These are phyloP conservation scores for Stellera chamaejasme DNA, from an alignment of 345 rosid genomes.

Conservation along the genomic window DNA sequence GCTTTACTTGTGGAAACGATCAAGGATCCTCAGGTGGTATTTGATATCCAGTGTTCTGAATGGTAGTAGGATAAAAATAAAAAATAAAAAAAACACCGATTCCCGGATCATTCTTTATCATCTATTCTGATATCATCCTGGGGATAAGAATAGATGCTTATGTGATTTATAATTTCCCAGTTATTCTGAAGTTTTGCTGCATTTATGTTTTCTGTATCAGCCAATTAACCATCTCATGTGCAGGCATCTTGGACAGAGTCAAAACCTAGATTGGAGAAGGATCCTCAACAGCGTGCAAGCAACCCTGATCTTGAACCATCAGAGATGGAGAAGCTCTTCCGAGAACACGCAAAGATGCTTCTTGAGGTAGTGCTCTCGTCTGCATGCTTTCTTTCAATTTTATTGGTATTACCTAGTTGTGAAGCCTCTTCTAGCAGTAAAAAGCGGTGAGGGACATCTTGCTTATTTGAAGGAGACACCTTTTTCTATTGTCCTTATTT, in stretches of 20 bases:
- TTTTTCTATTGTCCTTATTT: not conserved
- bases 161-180: not conserved
- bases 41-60: not conserved
- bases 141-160: not conserved
- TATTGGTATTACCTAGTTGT: not conserved
- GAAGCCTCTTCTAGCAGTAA: too few species aligned
- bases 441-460: not conserved
- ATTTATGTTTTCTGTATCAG: constrained; percentile 9
- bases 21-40: constrained; percentile 80
- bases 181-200: not conserved
- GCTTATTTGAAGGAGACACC: not conserved
- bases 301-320: constrained; percentile 71
- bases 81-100: too few species aligned
- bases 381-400: too few species aligned
- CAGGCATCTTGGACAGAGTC: constrained; percentile 97
- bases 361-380: constrained; percentile 48
- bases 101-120: too few species aligned
- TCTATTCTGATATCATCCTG: not conserved
- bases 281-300: constrained; percentile 86
- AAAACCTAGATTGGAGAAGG: constrained; percentile 80
- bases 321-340: constrained; percentile 82
- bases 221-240: not conserved
- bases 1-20: constrained; percentile 92
- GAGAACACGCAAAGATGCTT: constrained; percentile 79
- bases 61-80: too few species aligned